phyloP scores from a whole-genome alignment of 164 flowering plant genomes.

The Warburgia ugandensis region DNA sequence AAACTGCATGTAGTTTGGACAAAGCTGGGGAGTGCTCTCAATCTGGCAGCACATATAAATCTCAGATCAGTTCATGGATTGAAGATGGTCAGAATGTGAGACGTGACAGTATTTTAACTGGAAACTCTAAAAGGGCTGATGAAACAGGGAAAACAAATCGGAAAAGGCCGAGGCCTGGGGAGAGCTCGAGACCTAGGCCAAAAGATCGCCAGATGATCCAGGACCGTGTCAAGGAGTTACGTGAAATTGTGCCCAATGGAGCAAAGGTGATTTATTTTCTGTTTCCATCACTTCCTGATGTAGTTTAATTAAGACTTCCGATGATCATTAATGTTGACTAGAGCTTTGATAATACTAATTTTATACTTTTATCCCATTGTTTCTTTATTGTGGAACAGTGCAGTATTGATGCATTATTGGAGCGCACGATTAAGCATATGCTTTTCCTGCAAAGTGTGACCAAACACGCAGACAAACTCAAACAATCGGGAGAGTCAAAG shows the following conservation, averaged over 20 bases:
- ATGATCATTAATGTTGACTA: too few species aligned
- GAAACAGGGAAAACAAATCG: slow-evolving; percentile 53
- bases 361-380: neutral
- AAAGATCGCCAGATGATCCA: slow-evolving; percentile 99
- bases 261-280: slow-evolving; percentile 51
- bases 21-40: slow-evolving; percentile 36
- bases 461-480: slow-evolving; percentile 91
- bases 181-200: slow-evolving; percentile 91
- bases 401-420: slow-evolving; percentile 94
- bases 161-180: slow-evolving; percentile 95
- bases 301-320: too few species aligned
- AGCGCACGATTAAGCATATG: slow-evolving; percentile 96
- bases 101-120: slow-evolving; percentile 51
- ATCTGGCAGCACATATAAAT: slow-evolving; percentile 36
- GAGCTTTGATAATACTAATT: too few species aligned
- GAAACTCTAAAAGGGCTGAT: slow-evolving; percentile 50
- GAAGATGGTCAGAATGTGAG: slow-evolving; percentile 42
- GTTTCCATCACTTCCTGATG: too few species aligned
- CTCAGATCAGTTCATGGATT: slow-evolving; percentile 64
- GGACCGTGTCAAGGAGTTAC: slow-evolving; percentile 90
- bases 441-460: slow-evolving; percentile 96
- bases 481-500: slow-evolving; percentile 70
- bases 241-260: slow-evolving; percentile 94
- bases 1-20: slow-evolving; percentile 33
- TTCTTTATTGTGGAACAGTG: slow-evolving; percentile 49